phyloP scores from a whole-genome alignment of 2,329 filamentous ascomycete genomes.

The Metarhizium album region DNA sequence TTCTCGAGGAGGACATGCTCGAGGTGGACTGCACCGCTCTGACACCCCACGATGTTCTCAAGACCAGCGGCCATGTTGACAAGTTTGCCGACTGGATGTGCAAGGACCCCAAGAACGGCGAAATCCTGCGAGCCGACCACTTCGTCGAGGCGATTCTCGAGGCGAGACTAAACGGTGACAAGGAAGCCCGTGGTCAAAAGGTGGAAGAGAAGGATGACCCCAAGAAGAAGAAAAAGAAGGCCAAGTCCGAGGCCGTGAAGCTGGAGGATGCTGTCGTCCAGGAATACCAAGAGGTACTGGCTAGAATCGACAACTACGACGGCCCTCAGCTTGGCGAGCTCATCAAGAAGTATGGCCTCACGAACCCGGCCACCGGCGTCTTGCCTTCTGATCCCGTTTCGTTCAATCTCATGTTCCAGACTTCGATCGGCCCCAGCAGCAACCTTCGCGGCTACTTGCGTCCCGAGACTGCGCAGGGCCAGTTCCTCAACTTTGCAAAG shows the following conservation, averaged over 20 bases:
- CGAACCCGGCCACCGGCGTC: conserved; percentile 70
- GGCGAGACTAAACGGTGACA: conserved; percentile 75
- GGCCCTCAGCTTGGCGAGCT: conserved; percentile 77
- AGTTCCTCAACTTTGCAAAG: conserved; percentile 96
- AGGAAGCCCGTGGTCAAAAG: conserved; percentile 79
- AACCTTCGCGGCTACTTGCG: conserved; percentile 77
- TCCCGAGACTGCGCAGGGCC: conserved; percentile 94
- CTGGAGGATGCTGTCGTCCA: conserved; percentile 76
- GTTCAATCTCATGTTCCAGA: conserved; percentile 99
- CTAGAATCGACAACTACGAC: conserved; percentile 90
- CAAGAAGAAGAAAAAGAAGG: conserved; percentile 84
- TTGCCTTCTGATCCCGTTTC: conserved; percentile 71
- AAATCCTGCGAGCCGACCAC: conserved; percentile 93
- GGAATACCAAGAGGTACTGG: conserved; percentile 86
- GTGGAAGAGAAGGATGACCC: conserved; percentile 63
- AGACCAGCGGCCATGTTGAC: conserved; percentile 93
- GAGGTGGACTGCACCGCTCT: conserved; percentile 91
- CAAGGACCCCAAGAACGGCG: conserved; percentile 95
- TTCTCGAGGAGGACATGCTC: conserved; percentile 88
- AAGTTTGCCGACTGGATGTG: conserved; percentile 99
- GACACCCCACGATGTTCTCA: conserved; percentile 86
- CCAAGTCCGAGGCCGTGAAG: conserved; percentile 68
- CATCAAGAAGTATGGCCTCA: conserved; percentile 85
- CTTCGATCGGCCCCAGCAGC: conserved; percentile 83
- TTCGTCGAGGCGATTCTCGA: conserved; percentile 92